Percentiles rank a stretch among this genome's conserved stretches.
Conservation (phyloP, 495 filamentous ascomycete genomes). For the Trichocladium antarcticum region DNA sequence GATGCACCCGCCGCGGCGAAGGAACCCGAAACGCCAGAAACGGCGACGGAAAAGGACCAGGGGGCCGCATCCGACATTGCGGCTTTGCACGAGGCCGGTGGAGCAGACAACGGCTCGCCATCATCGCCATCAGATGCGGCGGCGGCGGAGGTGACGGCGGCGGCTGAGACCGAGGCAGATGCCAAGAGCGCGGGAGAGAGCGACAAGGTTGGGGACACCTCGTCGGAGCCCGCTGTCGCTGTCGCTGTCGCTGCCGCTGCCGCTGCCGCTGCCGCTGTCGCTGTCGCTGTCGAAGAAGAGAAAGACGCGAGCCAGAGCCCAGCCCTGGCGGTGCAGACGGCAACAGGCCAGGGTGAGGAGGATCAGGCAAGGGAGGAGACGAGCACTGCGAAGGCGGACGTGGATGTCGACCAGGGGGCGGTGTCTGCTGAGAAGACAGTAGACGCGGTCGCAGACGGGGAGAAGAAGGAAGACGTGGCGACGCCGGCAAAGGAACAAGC, state of each 20-base stretch:
- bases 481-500: neutral
- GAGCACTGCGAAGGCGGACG: neutral
- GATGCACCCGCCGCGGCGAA: neutral
- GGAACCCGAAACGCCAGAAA: neutral
- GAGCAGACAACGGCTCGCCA: no score
- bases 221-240: no score
- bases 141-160: neutral
- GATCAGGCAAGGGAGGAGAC: constrained; percentile 14
- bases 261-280: no score
- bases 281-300: no score
- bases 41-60: neutral
- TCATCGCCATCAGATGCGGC: neutral
- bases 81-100: no score
- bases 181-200: neutral
- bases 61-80: no score
- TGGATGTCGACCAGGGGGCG: no score
- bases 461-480: neutral
- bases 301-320: no score
- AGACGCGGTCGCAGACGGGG: neutral
- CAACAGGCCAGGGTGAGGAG: neutral
- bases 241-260: no score
- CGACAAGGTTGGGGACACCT: no score
- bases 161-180: neutral
- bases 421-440: no score
- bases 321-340: no score